Evolutionary conservation across 1,284 basidiomycete species (phyloP).

Genomic region (Porogramme epimiltina): DNA sequence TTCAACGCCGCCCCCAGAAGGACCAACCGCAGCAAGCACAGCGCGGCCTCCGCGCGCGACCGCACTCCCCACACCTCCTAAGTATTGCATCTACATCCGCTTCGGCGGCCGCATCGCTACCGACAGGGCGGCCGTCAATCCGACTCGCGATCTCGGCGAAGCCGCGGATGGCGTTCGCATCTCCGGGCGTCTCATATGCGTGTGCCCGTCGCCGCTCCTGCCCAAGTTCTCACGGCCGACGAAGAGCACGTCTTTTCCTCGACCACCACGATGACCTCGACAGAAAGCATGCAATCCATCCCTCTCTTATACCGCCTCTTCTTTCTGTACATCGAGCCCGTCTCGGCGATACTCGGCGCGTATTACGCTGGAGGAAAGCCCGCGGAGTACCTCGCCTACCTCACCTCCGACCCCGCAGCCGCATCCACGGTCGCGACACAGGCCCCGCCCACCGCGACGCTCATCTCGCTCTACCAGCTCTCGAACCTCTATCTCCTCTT

Average conservation of each 20-base stretch:
- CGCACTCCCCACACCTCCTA: too few species aligned
- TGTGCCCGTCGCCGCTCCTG: too few species aligned
- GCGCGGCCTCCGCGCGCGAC: too few species aligned
- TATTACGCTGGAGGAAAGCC: conserved; percentile 47
- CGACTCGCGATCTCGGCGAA: conserved; percentile 7
- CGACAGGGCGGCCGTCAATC: conserved; percentile 9
- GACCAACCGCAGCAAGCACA: too few species aligned
- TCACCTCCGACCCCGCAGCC: conserved; percentile 27
- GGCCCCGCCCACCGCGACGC: conserved; percentile 35
- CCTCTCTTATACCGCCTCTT: conserved; percentile 41
- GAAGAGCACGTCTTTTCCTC: too few species aligned
- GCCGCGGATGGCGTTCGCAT: conserved; percentile 19
- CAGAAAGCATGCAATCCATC: not conserved
- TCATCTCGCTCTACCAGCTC: conserved; percentile 47
- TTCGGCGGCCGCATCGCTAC: not conserved
- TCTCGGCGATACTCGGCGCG: conserved; percentile 50
- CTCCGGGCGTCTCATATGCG: too few species aligned
- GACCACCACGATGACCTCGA: not conserved
- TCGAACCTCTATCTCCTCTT: conserved; percentile 55
- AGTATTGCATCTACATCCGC: too few species aligned
- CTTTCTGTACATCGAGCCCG: conserved; percentile 54
- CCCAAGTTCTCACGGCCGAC: too few species aligned
- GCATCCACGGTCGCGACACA: conserved; percentile 2
- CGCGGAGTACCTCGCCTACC: conserved; percentile 43
- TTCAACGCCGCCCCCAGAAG: too few species aligned